phyloP scores from a whole-genome alignment of 2,329 filamentous ascomycete genomes.

The Onygenales sp. region DNA sequence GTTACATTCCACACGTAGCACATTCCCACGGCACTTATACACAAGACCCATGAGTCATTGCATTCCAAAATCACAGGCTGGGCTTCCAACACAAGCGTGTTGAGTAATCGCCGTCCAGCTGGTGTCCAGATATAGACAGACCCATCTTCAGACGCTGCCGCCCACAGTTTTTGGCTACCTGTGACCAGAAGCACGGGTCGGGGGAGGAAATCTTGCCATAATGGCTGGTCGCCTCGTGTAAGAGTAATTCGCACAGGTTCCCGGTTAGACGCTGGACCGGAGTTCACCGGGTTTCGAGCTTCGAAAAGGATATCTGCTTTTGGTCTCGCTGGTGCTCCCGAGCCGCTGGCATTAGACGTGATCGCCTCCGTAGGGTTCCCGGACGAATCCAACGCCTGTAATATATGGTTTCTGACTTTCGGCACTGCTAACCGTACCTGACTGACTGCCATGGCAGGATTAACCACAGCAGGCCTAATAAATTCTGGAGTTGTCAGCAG shows the following conservation, averaged over 20 bases:
- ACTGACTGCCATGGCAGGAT: slow-evolving; percentile 68
- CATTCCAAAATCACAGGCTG: slow-evolving; percentile 92
- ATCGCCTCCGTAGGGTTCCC: slow-evolving; percentile 35
- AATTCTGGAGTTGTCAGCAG: slow-evolving; percentile 68
- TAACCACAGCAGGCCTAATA: slow-evolving; percentile 77
- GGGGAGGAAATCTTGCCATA: slow-evolving; percentile 94
- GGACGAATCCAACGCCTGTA: slow-evolving; percentile 61
- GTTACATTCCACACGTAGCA: slow-evolving; percentile 92
- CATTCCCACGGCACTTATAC: slow-evolving; percentile 77
- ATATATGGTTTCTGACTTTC: slow-evolving; percentile 70
- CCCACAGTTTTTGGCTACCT: slow-evolving; percentile 85
- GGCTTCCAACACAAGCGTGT: slow-evolving; percentile 76
- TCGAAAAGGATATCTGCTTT: slow-evolving; percentile 72
- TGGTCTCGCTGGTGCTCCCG: slow-evolving; percentile 36
- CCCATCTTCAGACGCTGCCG: slow-evolving; percentile 86
- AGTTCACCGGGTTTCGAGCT: slow-evolving; percentile 68
- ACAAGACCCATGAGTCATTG: slow-evolving; percentile 79
- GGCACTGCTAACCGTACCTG: slow-evolving; percentile 82
- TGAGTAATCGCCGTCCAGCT: slow-evolving; percentile 75
- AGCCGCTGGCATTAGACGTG: slow-evolving; percentile 6
- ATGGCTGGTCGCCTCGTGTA: slow-evolving; percentile 64
- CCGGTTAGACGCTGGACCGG: slow-evolving; percentile 52
- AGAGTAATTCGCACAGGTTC: slow-evolving; percentile 80
- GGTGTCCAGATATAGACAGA: slow-evolving; percentile 86
- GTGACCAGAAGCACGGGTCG: slow-evolving; percentile 80